Percentiles rank a stretch among this genome's conserved stretches.
These are phyloP conservation scores for Entophlyctis luteolus DNA, from an alignment of 192 early-diverging fungal genomes.

Conservation along the genomic window DNA sequence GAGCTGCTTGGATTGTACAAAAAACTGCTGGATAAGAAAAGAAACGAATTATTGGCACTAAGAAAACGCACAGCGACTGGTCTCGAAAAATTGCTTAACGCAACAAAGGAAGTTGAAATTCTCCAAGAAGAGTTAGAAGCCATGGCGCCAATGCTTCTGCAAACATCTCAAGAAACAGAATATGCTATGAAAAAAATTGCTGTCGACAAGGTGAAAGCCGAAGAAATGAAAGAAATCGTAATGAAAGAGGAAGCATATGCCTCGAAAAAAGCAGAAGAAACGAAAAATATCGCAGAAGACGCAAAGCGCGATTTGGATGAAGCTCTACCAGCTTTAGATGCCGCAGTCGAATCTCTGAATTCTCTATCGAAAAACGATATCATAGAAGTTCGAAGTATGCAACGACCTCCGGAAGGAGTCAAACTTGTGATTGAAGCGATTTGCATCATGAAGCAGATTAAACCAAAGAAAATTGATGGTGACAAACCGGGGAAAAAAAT, in stretches of 20 bases:
- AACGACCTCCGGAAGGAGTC: conserved; percentile 61
- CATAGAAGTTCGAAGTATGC: conserved; percentile 60
- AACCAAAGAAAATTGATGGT: conserved; percentile 61
- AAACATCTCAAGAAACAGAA: conserved; percentile 60
- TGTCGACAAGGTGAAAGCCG: conserved; percentile 56
- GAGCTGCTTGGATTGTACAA: conserved; percentile 59
- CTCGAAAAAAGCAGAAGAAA: conserved; percentile 60
- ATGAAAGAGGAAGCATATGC: conserved; percentile 51
- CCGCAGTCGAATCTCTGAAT: conserved; percentile 58
- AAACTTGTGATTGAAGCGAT: conserved; percentile 64
- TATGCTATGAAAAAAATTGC: conserved; percentile 62
- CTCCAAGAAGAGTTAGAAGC: conserved; percentile 62
- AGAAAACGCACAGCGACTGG: conserved; percentile 55
- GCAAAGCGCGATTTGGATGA: conserved; percentile 59
- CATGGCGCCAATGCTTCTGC: conserved; percentile 61
- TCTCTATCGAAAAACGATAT: conserved; percentile 59
- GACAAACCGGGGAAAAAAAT: conserved; percentile 61
- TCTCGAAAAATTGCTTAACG: conserved; percentile 56
- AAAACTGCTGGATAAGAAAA: conserved; percentile 54
- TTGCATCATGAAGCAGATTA: conserved; percentile 61
- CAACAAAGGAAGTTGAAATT: conserved; percentile 61
- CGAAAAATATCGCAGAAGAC: conserved; percentile 60
- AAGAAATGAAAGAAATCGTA: conserved; percentile 57
- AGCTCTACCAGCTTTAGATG: conserved; percentile 58
- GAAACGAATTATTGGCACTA: conserved; percentile 49